phyloP scores from a whole-genome alignment of 805 yeast genomes.

The Vanderwaltozyma verrucispora region DNA sequence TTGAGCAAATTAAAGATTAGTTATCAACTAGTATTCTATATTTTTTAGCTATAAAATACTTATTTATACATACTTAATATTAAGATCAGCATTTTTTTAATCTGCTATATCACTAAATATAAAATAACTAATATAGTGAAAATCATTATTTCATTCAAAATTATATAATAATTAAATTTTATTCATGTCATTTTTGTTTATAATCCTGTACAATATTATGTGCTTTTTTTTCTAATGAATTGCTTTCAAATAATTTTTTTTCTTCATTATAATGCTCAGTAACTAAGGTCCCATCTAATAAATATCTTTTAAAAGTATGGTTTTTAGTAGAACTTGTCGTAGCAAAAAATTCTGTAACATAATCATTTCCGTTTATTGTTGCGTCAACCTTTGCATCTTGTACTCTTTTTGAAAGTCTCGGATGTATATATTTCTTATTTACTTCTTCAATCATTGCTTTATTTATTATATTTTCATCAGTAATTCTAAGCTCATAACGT shows the following conservation, averaged over 20 bases:
- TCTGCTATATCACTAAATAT: no score
- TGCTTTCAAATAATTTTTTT: conserved; percentile 19
- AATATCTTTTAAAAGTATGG: conserved; percentile 44
- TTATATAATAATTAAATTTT: no score
- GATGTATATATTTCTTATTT: conserved; percentile 50
- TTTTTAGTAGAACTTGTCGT: conserved; percentile 20
- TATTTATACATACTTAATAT: no score
- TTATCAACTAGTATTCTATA: no score
- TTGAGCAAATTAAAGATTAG: no score
- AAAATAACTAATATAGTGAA: no score
- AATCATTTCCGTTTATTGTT: conserved; percentile 15
- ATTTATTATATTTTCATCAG: conserved; percentile 50
- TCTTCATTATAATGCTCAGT: conserved; percentile 26
- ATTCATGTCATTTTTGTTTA: no score
- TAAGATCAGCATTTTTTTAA: no score
- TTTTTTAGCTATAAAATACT: no score
- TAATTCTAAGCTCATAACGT: conserved; percentile 37
- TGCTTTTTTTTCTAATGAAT: neutral
- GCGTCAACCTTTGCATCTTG: conserved; percentile 58
- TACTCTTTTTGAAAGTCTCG: conserved; percentile 39
- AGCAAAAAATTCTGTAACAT: conserved; percentile 22
- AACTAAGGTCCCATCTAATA: conserved; percentile 27
- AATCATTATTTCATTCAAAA: no score
- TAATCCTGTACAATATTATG: no score
- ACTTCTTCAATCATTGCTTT: conserved; percentile 56